Conservation (phyloP, 495 filamentous ascomycete species). For the Rhizodiscina lignyota region DNA sequence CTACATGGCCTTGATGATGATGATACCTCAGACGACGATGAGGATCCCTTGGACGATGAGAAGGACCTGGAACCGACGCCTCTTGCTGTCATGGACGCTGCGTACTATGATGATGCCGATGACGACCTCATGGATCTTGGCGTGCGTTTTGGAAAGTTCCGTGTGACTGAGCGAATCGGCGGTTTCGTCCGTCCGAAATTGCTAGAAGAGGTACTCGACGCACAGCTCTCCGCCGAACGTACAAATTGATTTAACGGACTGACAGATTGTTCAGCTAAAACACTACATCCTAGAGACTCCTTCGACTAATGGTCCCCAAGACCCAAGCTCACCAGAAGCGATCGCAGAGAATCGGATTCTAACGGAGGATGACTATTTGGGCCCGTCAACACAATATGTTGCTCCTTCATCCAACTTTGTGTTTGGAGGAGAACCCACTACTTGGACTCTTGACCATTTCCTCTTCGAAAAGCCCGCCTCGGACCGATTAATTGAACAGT, state of each 20-base stretch:
- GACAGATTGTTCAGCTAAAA: too few species aligned
- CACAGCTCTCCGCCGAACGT: too few species aligned
- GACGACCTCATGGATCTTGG: slow-evolving; percentile 56
- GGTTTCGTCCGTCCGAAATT: slow-evolving; percentile 37
- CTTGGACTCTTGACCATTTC: slow-evolving; percentile 34
- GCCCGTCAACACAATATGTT: slow-evolving; percentile 21
- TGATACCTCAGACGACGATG: slow-evolving; percentile 26
- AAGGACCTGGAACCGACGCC: slow-evolving; percentile 34
- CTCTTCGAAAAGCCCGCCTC: slow-evolving; percentile 32
- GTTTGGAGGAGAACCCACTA: slow-evolving; percentile 34
- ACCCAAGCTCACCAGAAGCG: too few species aligned
- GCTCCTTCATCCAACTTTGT: slow-evolving; percentile 45
- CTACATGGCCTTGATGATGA: slow-evolving; percentile 11
- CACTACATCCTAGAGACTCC: too few species aligned
- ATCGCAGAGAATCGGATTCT: too few species aligned
- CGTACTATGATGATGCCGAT: slow-evolving; percentile 40
- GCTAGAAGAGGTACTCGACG: slow-evolving; percentile 47
- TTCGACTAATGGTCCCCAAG: too few species aligned
- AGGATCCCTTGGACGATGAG: slow-evolving; percentile 24
- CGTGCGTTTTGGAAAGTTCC: slow-evolving; percentile 49
- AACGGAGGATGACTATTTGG: too few species aligned
- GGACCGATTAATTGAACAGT: slow-evolving; percentile 43
- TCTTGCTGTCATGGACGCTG: slow-evolving; percentile 41
- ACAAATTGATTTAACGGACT: too few species aligned
- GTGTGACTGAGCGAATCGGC: slow-evolving; percentile 57